Evolutionary conservation across 345 rosid genomes (phyloP).

Genomic region (Eucalyptus regnans): DNA sequence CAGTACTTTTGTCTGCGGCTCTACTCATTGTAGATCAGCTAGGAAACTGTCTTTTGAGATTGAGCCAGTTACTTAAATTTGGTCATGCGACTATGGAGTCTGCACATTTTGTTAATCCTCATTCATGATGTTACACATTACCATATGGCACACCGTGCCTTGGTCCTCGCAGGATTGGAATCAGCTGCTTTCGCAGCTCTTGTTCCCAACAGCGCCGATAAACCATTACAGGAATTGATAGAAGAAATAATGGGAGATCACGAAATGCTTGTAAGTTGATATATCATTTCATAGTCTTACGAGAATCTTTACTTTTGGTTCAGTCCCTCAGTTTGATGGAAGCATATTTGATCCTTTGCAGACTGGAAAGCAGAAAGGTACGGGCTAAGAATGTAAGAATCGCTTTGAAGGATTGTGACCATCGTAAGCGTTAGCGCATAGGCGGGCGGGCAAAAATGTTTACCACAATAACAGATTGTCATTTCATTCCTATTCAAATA

Average conservation of each 20-base stretch:
- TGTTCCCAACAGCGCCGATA: constrained; percentile 73
- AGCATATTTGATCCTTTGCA: constrained; percentile 4
- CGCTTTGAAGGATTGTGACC: background rate
- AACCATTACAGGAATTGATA: constrained; percentile 49
- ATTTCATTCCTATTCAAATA: background rate
- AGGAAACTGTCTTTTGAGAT: background rate
- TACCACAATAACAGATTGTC: background rate
- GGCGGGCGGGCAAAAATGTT: background rate
- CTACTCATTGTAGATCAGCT: background rate
- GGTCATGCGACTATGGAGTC: background rate
- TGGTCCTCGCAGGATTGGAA: constrained; percentile 43
- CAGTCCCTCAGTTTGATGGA: background rate
- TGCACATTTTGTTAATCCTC: background rate
- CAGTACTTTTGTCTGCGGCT: background rate
- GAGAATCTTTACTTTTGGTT: background rate
- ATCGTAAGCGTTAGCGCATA: background rate
- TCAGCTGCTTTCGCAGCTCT: constrained; percentile 78
- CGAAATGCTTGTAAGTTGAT: constrained; percentile 67
- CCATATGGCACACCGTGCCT: background rate
- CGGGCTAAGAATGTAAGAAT: background rate
- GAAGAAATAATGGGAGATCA: constrained; percentile 93
- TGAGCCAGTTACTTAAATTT: background rate
- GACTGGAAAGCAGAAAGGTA: constrained; percentile 20
- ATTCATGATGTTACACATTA: background rate
- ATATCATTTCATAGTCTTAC: background rate